These are phyloP conservation scores for Wickerhamomyces sydowiorum DNA, from an alignment of 805 yeast species.

Conservation along the genomic window DNA sequence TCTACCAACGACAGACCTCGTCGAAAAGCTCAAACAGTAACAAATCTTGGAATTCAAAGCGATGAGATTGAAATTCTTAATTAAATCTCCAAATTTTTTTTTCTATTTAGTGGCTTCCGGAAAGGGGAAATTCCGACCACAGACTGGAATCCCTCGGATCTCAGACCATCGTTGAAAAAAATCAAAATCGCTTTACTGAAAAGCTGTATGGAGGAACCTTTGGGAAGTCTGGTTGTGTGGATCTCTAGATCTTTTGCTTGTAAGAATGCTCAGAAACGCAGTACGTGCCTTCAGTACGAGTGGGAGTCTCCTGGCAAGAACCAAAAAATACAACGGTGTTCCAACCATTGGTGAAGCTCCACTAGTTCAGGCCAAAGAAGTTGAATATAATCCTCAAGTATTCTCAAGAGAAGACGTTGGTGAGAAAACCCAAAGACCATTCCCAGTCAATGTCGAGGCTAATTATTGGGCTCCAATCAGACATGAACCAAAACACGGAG, in stretches of 20 bases:
- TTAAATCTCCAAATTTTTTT: no score
- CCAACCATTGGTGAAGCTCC: slow-evolving; percentile 6
- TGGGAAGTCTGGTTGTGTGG: neutral
- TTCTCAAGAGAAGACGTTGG: slow-evolving; percentile 27
- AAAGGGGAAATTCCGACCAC: no score
- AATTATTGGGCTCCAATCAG: slow-evolving; percentile 76
- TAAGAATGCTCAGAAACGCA: slow-evolving; percentile 6
- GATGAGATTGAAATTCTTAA: no score
- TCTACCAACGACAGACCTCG: no score
- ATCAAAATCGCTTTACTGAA: no score
- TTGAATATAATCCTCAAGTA: slow-evolving; percentile 31
- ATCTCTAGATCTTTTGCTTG: neutral
- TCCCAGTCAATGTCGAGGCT: slow-evolving; percentile 82
- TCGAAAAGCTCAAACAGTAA: no score
- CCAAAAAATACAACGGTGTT: no score
- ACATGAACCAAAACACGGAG: slow-evolving; percentile 61
- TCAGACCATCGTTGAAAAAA: no score
- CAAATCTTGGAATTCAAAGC: no score
- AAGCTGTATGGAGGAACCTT: no score
- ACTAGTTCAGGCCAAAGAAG: slow-evolving; percentile 4
- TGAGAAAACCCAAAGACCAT: slow-evolving; percentile 42
- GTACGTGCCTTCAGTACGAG: slow-evolving; percentile 8
- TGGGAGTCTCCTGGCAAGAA: slow-evolving; percentile 6
- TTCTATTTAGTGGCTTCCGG: no score
- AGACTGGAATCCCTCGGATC: no score